A percentile compares a stretch with the other conserved stretches of the same genome.
Evolutionary conservation across 2,329 filamentous ascomycete species (phyloP).

Genomic region (Phialophora macrospora): DNA sequence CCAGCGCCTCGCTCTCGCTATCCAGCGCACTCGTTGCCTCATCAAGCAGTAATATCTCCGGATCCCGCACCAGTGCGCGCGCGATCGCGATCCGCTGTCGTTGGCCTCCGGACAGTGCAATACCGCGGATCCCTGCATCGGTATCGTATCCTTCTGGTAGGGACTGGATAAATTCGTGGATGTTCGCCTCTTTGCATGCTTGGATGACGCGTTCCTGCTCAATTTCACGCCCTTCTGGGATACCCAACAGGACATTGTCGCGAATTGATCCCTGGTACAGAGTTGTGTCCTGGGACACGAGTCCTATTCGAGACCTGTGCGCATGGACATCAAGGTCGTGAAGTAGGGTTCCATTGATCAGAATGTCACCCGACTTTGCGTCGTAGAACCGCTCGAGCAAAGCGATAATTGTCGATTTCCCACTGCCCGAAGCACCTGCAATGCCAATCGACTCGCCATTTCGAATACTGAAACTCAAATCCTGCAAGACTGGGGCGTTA

Average conservation of each 20-base stretch:
- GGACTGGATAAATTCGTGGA: constrained; percentile 57
- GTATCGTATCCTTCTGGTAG: constrained; percentile 59
- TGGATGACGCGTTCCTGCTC: constrained; percentile 54
- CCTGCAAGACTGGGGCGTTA: constrained; percentile 58
- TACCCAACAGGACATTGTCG: constrained; percentile 82
- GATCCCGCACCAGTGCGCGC: constrained; percentile 60
- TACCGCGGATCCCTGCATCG: constrained; percentile 59
- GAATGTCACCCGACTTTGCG: constrained; percentile 75
- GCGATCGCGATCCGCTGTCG: constrained; percentile 62
- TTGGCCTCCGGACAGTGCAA: constrained; percentile 62
- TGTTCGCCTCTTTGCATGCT: constrained; percentile 68
- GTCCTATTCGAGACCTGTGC: constrained; percentile 66
- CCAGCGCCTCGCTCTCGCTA: constrained; percentile 68
- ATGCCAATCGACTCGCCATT: constrained; percentile 61
- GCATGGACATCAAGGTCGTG: constrained; percentile 65
- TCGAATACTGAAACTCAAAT: constrained; percentile 60
- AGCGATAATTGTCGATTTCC: constrained; percentile 90
- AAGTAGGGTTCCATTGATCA: constrained; percentile 82
- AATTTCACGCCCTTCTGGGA: constrained; percentile 70
- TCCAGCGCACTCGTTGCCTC: constrained; percentile 78
- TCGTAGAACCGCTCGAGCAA: constrained; percentile 94
- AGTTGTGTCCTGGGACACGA: constrained; percentile 92
- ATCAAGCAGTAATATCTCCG: constrained; percentile 66
- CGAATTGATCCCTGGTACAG: constrained; percentile 87
- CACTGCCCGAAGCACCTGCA: constrained; percentile 87